A percentile compares a stretch with the other conserved stretches of the same genome.
These are phyloP conservation scores for Populus hybrid DNA, from an alignment of 441 rosid genomes.

Conservation along the genomic window DNA sequence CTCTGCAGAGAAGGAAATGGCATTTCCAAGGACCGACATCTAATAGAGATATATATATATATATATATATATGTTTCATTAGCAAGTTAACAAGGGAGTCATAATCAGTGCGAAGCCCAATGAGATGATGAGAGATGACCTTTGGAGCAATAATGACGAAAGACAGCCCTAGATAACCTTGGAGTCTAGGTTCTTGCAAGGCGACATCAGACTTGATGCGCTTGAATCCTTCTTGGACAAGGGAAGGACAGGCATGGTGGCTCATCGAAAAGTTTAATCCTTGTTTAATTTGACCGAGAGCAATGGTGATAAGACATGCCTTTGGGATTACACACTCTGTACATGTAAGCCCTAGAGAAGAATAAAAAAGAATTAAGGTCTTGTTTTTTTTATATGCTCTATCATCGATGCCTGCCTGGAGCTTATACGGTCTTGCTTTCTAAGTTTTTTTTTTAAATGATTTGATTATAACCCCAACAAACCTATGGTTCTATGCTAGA, in stretches of 20 bases:
- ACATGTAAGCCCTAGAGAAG: constrained; percentile 14
- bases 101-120: constrained; percentile 10
- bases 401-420: background rate
- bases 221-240: constrained; percentile 3
- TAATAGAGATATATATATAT: too few species aligned
- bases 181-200: constrained; percentile 17
- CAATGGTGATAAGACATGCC: constrained; percentile 44
- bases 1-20: background rate
- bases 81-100: background rate
- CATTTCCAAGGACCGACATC: background rate
- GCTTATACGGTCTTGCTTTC: background rate
- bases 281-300: constrained; percentile 30
- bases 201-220: constrained; percentile 14
- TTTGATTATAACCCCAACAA: background rate
- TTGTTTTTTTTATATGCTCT: background rate
- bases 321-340: constrained; percentile 42
- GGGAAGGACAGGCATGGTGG: constrained; percentile 29
- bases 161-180: constrained; percentile 6
- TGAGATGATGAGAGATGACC: constrained; percentile 7
- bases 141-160: constrained; percentile 6
- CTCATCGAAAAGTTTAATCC: constrained; percentile 8
- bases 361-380: background rate
- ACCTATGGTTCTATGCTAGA: constrained; percentile 11
- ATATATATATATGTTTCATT: too few species aligned
- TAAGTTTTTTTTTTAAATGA: background rate